Evolutionary conservation across 805 yeast genomes (phyloP), one percentile per base, ranked within the genome.

Genomic region (Cyberlindnera euphorbiiphila): DNA sequence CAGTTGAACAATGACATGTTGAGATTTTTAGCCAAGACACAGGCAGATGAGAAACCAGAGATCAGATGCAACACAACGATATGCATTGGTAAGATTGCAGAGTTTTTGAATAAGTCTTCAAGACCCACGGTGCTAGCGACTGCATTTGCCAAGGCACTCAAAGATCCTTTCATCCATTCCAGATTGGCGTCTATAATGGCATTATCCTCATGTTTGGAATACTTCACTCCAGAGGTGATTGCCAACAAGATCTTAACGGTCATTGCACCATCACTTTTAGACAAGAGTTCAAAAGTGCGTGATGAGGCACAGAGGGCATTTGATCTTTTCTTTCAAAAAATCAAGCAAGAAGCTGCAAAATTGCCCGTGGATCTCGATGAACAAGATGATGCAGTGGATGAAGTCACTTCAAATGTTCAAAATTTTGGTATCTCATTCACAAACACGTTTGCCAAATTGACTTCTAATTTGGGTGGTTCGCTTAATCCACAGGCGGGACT

Each of bases 1-100:
- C 95, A 85, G 56, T 66, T 89, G 33, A 91, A 91, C 57, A 88
- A 88, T 52, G 98, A 93, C 33, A 63, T 91, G 16, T 64, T 91
- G 37, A 72, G 94, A 47, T 71, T 76, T 37, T 65, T 91, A 37
- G 98, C 98, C 0, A 85, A 80, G 50, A 71, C 87, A 9, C 95
- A 86, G 55, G 74, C 70, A 58, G 96, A 87, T 55, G 77, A 76
- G 5, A 76, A 75, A 34, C 81, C 91, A 2, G 82, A 83, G 9
- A 81, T 87, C 21, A 64, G 96, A 49, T 83, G 86, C 4, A 83
- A 82, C 51, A 85, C 95, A 0, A 74, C 86, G 12, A 68, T 82
- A 15, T 69, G 85, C 29, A 69, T 87, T 23, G 77, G 83, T 27
- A 75, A 76, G 37, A 76, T 87, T 30, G 79, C 93, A 0, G 58